Percentiles rank a stretch among this genome's conserved stretches.
These are phyloP conservation scores for Brassica carinata DNA, from an alignment of 345 rosid species.

Conservation along the genomic window DNA sequence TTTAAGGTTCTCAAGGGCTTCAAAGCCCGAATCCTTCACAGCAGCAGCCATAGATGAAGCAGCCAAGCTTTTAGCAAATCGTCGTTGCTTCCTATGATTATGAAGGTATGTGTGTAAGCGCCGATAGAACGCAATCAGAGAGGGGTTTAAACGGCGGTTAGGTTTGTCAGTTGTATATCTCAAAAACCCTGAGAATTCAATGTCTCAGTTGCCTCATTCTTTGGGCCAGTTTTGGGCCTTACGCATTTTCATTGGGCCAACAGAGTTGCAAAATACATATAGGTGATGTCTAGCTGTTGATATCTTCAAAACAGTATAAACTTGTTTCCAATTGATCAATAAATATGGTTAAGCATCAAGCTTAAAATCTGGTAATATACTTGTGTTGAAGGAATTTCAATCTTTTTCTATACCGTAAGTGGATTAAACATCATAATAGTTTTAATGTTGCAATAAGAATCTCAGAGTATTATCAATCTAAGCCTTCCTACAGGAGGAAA, in stretches of 20 bases:
- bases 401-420: background rate
- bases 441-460: background rate
- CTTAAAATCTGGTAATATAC: background rate
- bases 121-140: too few species aligned
- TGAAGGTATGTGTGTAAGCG: background rate
- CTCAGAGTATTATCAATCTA: background rate
- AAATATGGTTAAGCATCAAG: background rate
- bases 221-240: slow-evolving; percentile 17
- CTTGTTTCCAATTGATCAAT: background rate
- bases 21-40: slow-evolving; percentile 47
- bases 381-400: slow-evolving; percentile 1
- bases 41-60: slow-evolving; percentile 43
- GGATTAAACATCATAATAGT: background rate
- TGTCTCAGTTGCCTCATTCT: background rate
- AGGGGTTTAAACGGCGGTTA: background rate
- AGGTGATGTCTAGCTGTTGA: too few species aligned
- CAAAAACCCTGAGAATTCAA: slow-evolving; percentile 22
- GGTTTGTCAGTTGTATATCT: background rate
- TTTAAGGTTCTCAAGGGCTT: slow-evolving; percentile 55
- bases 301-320: background rate
- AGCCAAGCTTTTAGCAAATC: background rate
- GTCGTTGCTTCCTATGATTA: background rate
- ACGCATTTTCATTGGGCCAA: background rate
- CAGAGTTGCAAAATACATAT: background rate
- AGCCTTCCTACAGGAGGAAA: slow-evolving; percentile 6